Conservation (phyloP, 495 filamentous ascomycete genomes). For the Parathielavia appendiculata region DNA sequence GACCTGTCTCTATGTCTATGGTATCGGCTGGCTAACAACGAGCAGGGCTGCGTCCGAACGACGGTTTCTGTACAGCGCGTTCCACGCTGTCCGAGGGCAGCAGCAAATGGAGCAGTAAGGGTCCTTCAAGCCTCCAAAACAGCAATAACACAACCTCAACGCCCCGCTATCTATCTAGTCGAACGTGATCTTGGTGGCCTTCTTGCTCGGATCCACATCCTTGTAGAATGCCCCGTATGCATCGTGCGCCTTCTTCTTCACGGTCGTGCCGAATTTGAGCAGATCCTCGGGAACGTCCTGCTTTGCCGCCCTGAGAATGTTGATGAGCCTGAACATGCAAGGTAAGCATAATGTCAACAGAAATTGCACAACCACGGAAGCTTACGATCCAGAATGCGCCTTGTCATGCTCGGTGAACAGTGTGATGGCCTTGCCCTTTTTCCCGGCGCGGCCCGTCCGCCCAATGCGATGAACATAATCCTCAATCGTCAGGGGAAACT, state of each 20-base stretch:
- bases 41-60: conserved; percentile 57
- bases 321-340: conserved; percentile 56
- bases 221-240: conserved; percentile 92
- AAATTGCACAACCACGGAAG: background rate
- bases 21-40: conserved; percentile 20
- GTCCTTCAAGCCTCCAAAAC: background rate
- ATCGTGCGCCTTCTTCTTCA: conserved; percentile 95
- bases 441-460: conserved; percentile 87
- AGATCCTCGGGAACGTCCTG: conserved; percentile 84
- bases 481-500: conserved; percentile 66
- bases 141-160: conserved; percentile 11
- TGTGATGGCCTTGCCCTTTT: conserved; percentile 83
- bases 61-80: conserved; percentile 49
- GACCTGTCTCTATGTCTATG: conserved; percentile 5
- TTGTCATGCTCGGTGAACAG: conserved; percentile 96
- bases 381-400: conserved; percentile 74
- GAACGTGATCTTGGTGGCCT: conserved; percentile 89
- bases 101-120: conserved; percentile 14
- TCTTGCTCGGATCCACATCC: conserved; percentile 68
- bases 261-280: conserved; percentile 92
- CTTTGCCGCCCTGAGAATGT: conserved; percentile 82
- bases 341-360: conserved; percentile 13
- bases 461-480: conserved; percentile 98
- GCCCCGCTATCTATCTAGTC: conserved; percentile 50
- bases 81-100: conserved; percentile 37